Conservation (phyloP, 2,329 filamentous ascomycete genomes). For the Ceratocystis variospora region DNA sequence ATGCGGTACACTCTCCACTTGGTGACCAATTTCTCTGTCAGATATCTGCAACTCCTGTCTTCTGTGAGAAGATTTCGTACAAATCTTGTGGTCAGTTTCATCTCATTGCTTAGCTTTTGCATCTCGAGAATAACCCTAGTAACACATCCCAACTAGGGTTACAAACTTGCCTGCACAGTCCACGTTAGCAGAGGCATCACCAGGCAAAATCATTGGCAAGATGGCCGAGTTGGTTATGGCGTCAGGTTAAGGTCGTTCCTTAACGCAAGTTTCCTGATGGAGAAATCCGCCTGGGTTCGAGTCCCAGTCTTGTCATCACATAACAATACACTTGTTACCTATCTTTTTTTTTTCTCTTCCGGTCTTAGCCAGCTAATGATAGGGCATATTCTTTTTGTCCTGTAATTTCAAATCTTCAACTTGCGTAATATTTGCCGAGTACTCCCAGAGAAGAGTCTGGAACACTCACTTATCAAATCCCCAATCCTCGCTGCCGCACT, state of each 20-base stretch:
- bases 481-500: background rate
- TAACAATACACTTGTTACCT: background rate
- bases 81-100: no score
- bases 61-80: no score
- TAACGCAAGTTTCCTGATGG: constrained; percentile 19
- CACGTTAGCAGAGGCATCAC: background rate
- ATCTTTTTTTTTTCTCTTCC: background rate
- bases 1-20: no score
- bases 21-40: no score
- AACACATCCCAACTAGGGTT: background rate
- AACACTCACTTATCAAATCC: background rate
- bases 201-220: constrained; percentile 20
- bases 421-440: background rate
- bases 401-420: background rate
- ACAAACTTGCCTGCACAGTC: no score
- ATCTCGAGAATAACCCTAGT: background rate
- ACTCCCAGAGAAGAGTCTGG: background rate
- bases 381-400: background rate
- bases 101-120: no score
- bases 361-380: background rate
- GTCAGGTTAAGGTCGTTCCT: constrained; percentile 26
- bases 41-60: no score
- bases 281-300: constrained; percentile 19
- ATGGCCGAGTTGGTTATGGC: constrained; percentile 29
- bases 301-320: constrained; percentile 18